Conservation (phyloP, 1,284 basidiomycete species). For the Rhodofomes roseus region DNA sequence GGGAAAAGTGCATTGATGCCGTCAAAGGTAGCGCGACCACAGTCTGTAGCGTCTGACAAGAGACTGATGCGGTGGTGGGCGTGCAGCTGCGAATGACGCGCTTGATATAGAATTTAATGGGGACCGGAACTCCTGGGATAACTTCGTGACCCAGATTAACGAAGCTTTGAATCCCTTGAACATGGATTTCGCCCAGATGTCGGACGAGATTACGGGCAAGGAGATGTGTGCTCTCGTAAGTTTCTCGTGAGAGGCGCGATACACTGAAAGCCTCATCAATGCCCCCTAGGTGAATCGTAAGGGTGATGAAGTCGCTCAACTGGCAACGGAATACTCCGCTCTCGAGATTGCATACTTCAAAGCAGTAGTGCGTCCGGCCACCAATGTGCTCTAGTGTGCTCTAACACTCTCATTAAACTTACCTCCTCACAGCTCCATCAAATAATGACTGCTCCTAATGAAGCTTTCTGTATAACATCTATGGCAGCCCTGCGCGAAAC, state of each 20-base stretch:
- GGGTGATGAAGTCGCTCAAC: slow-evolving; percentile 74
- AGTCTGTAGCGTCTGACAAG: not conserved
- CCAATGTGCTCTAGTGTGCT: not conserved
- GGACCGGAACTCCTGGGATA: slow-evolving; percentile 49
- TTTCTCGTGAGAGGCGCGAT: not conserved
- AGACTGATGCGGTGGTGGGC: not conserved
- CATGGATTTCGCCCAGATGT: slow-evolving; percentile 61
- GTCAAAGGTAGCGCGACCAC: slow-evolving; percentile 45
- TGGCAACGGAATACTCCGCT: slow-evolving; percentile 78
- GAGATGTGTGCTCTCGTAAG: slow-evolving; percentile 66
- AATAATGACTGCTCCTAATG: slow-evolving; percentile 77
- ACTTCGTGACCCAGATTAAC: slow-evolving; percentile 59
- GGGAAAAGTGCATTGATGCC: slow-evolving; percentile 60
- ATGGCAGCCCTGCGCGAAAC: slow-evolving; percentile 74
- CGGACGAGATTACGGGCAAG: slow-evolving; percentile 62
- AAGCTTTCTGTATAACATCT: slow-evolving; percentile 73
- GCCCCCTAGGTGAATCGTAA: slow-evolving; percentile 65
- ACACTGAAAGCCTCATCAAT: not conserved
- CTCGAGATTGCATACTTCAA: slow-evolving; percentile 81
- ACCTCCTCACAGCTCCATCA: slow-evolving; percentile 65
- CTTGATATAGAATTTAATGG: slow-evolving; percentile 43
- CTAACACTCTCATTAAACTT: not conserved
- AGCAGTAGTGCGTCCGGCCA: slow-evolving; percentile 52
- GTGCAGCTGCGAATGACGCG: slow-evolving; percentile 46
- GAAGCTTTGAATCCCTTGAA: slow-evolving; percentile 60